Conservation (phyloP, 139 green algal genomes). For the Tetradesmus obliquus region DNA sequence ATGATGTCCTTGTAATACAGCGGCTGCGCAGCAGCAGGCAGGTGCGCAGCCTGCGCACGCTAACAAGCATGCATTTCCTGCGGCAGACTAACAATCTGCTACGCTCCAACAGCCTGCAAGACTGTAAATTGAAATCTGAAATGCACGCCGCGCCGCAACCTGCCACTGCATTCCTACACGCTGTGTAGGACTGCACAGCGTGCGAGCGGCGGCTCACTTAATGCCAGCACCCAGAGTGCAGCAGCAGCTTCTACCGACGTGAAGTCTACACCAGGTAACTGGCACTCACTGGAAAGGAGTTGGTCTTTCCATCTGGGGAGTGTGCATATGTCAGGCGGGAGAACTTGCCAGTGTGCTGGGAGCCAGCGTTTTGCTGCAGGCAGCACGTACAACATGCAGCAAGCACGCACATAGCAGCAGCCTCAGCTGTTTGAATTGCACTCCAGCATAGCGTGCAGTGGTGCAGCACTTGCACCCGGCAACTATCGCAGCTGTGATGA, state of each 20-base stretch:
- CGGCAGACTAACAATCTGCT: too few species aligned
- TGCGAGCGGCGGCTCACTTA: too few species aligned
- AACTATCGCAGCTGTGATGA: too few species aligned
- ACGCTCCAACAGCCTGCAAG: too few species aligned
- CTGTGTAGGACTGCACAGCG: too few species aligned
- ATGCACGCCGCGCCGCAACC: too few species aligned
- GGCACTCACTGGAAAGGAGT: slow-evolving; percentile 58
- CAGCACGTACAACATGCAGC: background rate
- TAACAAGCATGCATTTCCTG: slow-evolving; percentile 60
- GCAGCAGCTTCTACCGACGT: background rate
- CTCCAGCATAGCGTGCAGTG: too few species aligned
- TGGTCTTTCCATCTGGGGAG: slow-evolving; percentile 48
- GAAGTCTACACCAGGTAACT: background rate
- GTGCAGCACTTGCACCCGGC: too few species aligned
- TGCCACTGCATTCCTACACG: too few species aligned
- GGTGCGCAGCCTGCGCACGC: background rate
- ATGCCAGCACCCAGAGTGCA: too few species aligned
- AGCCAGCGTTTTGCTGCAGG: slow-evolving; percentile 69
- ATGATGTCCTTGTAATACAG: slow-evolving; percentile 93
- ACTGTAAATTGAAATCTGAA: too few species aligned
- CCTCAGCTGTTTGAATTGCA: background rate
- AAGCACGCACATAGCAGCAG: background rate
- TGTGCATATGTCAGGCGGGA: slow-evolving; percentile 70
- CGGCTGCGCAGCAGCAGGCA: slow-evolving; percentile 67
- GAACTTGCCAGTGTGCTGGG: slow-evolving; percentile 74